Evolutionary conservation across 1,139 yeast genomes (phyloP), one percentile per base, ranked within the genome.

Genomic region (Yamadazyma oceani): DNA sequence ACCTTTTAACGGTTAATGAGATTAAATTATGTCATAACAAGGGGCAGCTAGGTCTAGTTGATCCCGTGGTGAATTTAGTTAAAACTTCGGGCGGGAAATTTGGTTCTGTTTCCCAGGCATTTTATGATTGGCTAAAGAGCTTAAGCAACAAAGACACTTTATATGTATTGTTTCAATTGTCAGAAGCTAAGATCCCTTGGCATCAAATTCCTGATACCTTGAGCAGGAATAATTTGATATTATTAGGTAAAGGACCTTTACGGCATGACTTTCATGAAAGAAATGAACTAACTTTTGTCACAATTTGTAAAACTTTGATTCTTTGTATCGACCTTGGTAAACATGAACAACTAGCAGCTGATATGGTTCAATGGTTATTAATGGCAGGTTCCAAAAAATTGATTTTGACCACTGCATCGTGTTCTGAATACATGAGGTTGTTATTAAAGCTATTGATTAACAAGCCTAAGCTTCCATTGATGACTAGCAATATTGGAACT

Each of bases 361-460:
- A 73, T 41, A 58, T 73, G 36, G 45, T 59, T 15, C 42, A 45
- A 3, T 69, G 71, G 67, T 38, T 66, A 21, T 29, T 58, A 10
- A 51, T 57, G 41, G 65, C 69, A 41, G 66, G 60, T 1, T 48
- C 48, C 4, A 59, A 57, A 38, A 46, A 48, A 3, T 45, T 67
- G 9, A 56, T 69, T 9, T 29, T 53, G 2, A 57, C 65, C 8
- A 34, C 38, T 5, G 4, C 17, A 6, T 31, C 44, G 2, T n/a
- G 31, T 22, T 15, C 26, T 3, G 36, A 30, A 10, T 48, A 41
- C 23, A 15, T 41, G 17, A 25, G 26, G 32, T 37, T 48, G 39
- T 23, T 44, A 11, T 22, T 44, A 25, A 12, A 13, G 7, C 10
- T 31, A 19, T 6, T 35, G 7, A 9, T 27, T 4, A 27, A 27